Conservation (phyloP, 139 green algal genomes). For the Auxenochlorella protothecoides region DNA sequence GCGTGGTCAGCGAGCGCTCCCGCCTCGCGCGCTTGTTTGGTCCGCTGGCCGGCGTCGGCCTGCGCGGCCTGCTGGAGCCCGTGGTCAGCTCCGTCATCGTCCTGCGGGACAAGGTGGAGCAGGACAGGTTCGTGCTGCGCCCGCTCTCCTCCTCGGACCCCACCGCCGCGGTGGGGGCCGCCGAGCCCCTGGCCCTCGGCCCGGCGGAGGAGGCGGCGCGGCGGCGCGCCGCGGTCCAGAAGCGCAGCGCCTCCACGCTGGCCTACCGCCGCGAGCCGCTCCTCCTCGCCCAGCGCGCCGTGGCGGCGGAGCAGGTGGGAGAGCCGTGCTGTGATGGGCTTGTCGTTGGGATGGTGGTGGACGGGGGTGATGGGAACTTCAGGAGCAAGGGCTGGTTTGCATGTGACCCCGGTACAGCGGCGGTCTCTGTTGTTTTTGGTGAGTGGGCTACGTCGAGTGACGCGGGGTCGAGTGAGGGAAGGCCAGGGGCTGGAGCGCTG, state of each 20-base stretch:
- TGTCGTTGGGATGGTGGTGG: too few relatives aligned
- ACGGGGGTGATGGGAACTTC: too few relatives aligned
- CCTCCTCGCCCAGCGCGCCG: background rate
- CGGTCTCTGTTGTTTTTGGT: too few relatives aligned
- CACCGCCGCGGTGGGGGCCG: background rate
- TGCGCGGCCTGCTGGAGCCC: constrained; percentile 24
- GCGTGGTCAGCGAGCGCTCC: constrained; percentile 14
- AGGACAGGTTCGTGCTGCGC: constrained; percentile 28
- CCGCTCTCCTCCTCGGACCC: constrained; percentile 13
- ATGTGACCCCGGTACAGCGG: too few relatives aligned
- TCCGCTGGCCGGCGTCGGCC: background rate
- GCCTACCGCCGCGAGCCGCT: too few relatives aligned
- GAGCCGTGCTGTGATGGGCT: too few relatives aligned
- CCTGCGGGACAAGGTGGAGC: constrained; percentile 34
- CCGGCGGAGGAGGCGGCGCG: background rate
- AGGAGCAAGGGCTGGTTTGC: too few relatives aligned
- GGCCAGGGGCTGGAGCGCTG: too few relatives aligned
- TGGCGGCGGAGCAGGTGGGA: constrained; percentile 8
- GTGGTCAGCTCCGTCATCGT: constrained; percentile 28
- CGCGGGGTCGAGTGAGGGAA: too few relatives aligned
- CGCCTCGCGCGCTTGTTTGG: constrained; percentile 1
- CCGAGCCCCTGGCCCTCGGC: background rate
- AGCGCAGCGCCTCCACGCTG: too few relatives aligned
- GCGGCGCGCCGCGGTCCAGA: background rate
- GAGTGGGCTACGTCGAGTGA: too few relatives aligned